A percentile compares a stretch with the other conserved stretches of the same genome.
Conservation (phyloP, 2,329 filamentous ascomycete genomes). For the Diaporthe citri region DNA sequence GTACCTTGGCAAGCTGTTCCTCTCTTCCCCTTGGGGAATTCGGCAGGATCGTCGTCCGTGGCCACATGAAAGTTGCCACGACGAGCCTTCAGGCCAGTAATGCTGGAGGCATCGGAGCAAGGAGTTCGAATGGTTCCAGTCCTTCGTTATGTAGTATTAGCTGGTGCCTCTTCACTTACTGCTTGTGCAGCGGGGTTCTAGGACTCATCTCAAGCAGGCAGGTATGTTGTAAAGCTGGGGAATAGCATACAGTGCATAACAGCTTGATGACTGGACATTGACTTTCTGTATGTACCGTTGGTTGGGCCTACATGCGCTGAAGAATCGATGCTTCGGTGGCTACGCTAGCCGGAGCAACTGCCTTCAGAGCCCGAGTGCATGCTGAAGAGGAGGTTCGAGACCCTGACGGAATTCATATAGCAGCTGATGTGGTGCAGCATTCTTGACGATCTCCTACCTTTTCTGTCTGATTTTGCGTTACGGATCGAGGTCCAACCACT, state of each 20-base stretch:
- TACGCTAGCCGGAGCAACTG: background rate
- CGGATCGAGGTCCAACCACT: slow-evolving; percentile 25
- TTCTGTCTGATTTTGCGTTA: slow-evolving; percentile 9
- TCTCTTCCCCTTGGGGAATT: background rate
- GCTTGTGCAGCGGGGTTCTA: background rate
- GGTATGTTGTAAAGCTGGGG: too few species aligned
- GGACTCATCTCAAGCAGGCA: background rate
- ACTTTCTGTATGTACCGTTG: background rate
- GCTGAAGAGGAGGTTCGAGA: background rate
- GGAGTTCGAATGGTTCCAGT: background rate
- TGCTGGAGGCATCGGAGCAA: too few species aligned
- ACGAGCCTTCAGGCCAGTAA: background rate
- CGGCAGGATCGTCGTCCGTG: background rate
- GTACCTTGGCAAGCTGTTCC: background rate
- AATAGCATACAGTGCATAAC: background rate
- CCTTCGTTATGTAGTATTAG: background rate
- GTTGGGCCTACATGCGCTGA: background rate
- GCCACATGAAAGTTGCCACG: background rate
- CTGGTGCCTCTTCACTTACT: background rate
- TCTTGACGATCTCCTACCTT: slow-evolving; percentile 11
- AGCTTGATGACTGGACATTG: too few species aligned
- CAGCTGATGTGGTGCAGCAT: slow-evolving; percentile 2
- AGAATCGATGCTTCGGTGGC: background rate
- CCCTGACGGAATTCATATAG: background rate
- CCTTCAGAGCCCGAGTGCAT: background rate